Conservation (phyloP, 208 protist species). For the Herpetomonas tarakana region DNA sequence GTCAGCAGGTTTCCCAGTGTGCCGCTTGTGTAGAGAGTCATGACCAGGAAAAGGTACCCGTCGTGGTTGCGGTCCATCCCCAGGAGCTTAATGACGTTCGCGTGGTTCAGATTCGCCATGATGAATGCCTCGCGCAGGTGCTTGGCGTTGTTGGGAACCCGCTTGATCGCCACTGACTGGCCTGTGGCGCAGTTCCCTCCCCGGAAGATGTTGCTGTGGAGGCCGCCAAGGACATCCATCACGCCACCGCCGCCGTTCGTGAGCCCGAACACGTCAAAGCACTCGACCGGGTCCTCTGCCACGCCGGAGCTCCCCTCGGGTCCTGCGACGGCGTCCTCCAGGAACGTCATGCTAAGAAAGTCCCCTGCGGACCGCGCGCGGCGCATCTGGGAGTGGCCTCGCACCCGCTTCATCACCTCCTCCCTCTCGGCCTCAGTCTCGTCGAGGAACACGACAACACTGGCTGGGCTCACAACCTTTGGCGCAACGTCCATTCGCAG, state of each 20-base stretch:
- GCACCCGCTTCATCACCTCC: background rate
- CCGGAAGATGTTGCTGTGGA: slow-evolving; percentile 6
- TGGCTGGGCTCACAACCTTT: too few relatives aligned
- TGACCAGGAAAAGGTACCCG: slow-evolving; percentile 45
- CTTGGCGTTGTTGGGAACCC: slow-evolving; percentile 20
- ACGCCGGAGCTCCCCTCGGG: too few relatives aligned
- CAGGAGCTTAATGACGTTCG: slow-evolving; percentile 69
- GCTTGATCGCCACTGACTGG: slow-evolving; percentile 58
- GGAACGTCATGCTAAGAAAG: too few relatives aligned
- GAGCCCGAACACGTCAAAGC: background rate
- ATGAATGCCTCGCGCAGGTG: slow-evolving; percentile 52
- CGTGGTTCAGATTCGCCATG: slow-evolving; percentile 39
- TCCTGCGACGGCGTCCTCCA: too few relatives aligned
- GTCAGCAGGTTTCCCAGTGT: slow-evolving; percentile 49
- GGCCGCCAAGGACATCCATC: slow-evolving; percentile 12
- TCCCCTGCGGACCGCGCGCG: background rate
- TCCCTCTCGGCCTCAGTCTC: background rate
- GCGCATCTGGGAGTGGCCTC: background rate
- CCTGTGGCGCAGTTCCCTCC: slow-evolving; percentile 9
- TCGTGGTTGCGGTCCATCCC: slow-evolving; percentile 31
- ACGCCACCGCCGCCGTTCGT: slow-evolving; percentile 6
- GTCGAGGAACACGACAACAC: slow-evolving; percentile 1
- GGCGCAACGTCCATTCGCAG: too few relatives aligned
- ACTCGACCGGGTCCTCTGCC: background rate
- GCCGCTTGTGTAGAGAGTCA: slow-evolving; percentile 68